Percentiles rank a stretch among this genome's conserved stretches.
phyloP scores from a whole-genome alignment of 23 red algal species.

The Gracilaria caudata region DNA sequence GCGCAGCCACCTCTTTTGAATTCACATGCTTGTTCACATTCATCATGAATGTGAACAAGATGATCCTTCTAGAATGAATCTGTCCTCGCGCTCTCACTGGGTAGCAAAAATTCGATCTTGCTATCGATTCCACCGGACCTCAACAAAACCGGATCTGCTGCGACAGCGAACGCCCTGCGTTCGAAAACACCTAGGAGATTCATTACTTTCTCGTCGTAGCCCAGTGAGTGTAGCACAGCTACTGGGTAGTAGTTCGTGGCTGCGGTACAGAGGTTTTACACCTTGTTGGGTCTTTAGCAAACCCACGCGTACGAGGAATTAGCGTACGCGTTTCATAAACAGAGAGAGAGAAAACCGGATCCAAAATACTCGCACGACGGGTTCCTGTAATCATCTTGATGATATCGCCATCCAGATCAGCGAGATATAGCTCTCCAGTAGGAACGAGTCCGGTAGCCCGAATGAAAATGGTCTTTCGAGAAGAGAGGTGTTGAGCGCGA shows the following conservation, averaged over 20 bases:
- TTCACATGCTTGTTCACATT: constrained; percentile 95
- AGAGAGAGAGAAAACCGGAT: too few species aligned
- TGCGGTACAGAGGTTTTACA: too few species aligned
- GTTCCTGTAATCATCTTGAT: constrained; percentile 95
- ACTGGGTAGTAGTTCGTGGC: too few species aligned
- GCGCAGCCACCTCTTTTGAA: constrained; percentile 89
- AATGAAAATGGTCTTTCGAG: constrained; percentile 95
- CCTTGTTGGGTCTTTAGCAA: too few species aligned
- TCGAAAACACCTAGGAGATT: too few species aligned
- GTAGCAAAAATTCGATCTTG: constrained; percentile 98
- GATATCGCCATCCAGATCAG: constrained; percentile 93
- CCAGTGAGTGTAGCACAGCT: too few species aligned
- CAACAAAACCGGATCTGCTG: constrained; percentile 87
- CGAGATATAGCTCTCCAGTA: constrained; percentile 83
- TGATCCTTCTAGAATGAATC: constrained; percentile 99
- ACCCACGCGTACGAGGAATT: too few species aligned
- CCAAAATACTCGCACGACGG: constrained; percentile 96
- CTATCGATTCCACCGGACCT: constrained; percentile 94
- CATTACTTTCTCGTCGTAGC: too few species aligned
- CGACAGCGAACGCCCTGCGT: too few species aligned
- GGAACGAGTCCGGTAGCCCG: constrained; percentile 93
- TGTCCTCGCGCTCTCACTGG: constrained; percentile 91
- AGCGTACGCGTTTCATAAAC: too few species aligned
- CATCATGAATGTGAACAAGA: too few species aligned
- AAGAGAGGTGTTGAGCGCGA: constrained; percentile 94